phyloP scores from a whole-genome alignment of 768 basidiomycete species.

The Pleurotus djamor region DNA sequence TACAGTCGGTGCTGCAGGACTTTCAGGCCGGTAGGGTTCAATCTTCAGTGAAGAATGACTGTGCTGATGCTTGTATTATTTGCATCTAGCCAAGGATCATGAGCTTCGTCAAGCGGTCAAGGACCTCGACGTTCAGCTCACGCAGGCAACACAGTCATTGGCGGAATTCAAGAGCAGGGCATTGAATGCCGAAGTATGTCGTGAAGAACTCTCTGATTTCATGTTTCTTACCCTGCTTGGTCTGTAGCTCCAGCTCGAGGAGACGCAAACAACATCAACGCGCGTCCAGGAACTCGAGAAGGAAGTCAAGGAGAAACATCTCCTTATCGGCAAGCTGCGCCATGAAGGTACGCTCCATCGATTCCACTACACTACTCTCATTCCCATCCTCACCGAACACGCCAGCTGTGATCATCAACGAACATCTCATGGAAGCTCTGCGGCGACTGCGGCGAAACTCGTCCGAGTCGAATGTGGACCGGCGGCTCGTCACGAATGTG shows the following conservation, averaged over 20 bases:
- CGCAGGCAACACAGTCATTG: conserved; percentile 67
- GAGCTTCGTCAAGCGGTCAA: conserved; percentile 85
- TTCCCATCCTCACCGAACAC: background rate
- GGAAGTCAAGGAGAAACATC: conserved; percentile 92
- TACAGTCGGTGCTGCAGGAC: conserved; percentile 92
- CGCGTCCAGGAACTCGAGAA: conserved; percentile 76
- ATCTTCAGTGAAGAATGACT: background rate
- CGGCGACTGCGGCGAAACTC: conserved; percentile 87
- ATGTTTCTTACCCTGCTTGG: conserved; percentile 2
- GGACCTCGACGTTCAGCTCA: conserved; percentile 77
- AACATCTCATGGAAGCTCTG: conserved; percentile 97
- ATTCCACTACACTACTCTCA: background rate
- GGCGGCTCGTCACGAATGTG: conserved; percentile 92
- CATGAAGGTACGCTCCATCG: conserved; percentile 72
- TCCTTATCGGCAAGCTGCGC: conserved; percentile 92
- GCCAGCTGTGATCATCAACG: conserved; percentile 92
- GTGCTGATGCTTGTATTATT: conserved; percentile 8
- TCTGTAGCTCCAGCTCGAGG: conserved; percentile 71
- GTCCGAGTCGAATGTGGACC: conserved; percentile 89
- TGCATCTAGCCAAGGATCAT: conserved; percentile 74
- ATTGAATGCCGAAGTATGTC: conserved; percentile 75
- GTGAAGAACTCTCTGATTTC: background rate
- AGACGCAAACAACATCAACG: conserved; percentile 62
- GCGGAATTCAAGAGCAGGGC: conserved; percentile 93
- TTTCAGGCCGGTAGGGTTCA: conserved; percentile 80